Conservation (phyloP, 805 yeast genomes). For the Pichia californica region DNA sequence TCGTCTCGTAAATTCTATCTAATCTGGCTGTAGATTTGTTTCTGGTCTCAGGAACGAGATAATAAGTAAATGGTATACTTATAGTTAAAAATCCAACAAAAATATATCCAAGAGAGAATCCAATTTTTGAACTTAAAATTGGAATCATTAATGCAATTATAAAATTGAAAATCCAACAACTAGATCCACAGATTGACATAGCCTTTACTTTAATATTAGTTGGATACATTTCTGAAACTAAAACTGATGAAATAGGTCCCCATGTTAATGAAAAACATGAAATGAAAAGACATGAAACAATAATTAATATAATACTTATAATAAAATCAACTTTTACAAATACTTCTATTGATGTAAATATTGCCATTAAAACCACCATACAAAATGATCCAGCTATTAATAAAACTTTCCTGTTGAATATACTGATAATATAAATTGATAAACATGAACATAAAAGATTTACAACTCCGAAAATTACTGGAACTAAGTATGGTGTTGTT, state of each 20-base stretch:
- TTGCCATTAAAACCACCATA: slow-evolving; percentile 46
- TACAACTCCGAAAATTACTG: slow-evolving; percentile 49
- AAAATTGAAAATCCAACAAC: slow-evolving; percentile 61
- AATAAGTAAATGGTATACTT: slow-evolving; percentile 22
- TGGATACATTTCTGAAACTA: slow-evolving; percentile 63
- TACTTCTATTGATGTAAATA: slow-evolving; percentile 53
- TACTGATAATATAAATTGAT: slow-evolving; percentile 43
- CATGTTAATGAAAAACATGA: slow-evolving; percentile 62
- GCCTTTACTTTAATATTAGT: slow-evolving; percentile 51
- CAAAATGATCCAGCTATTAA: slow-evolving; percentile 42
- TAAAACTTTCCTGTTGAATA: slow-evolving; percentile 40
- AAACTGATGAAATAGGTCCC: slow-evolving; percentile 67
- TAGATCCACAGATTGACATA: slow-evolving; percentile 49
- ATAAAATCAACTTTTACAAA: slow-evolving; percentile 31
- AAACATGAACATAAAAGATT: slow-evolving; percentile 47
- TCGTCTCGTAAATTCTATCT: slow-evolving; percentile 17
- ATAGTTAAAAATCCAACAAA: slow-evolving; percentile 27
- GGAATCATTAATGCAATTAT: slow-evolving; percentile 66
- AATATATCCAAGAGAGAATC: slow-evolving; percentile 62
- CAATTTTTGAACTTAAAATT: slow-evolving; percentile 51
- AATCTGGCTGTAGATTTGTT: slow-evolving; percentile 18
- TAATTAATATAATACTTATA: slow-evolving; percentile 48
- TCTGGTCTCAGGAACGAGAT: slow-evolving; percentile 31
- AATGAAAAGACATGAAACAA: slow-evolving; percentile 53
- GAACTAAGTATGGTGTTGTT: slow-evolving; percentile 46